These are phyloP conservation scores for Decorospora gaudefroyi DNA, from an alignment of 2,329 filamentous ascomycete species.

Conservation along the genomic window DNA sequence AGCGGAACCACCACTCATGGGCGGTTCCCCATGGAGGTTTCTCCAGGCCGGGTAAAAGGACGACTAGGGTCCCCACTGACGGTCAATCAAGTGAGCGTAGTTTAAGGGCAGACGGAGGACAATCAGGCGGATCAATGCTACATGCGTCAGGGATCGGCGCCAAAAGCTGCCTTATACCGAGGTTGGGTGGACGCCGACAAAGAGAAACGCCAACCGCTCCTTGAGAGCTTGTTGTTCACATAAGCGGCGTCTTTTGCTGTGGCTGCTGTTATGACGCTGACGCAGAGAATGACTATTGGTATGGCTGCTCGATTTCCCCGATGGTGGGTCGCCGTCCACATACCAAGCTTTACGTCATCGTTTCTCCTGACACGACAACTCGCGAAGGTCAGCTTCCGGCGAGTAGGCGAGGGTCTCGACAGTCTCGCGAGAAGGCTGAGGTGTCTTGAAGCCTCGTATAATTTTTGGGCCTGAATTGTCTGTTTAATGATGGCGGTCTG, in stretches of 20 bases:
- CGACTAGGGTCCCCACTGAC: slow-evolving; percentile 29
- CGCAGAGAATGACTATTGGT: slow-evolving; percentile 23
- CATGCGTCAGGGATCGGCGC: slow-evolving; percentile 36
- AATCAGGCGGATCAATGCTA: slow-evolving; percentile 28
- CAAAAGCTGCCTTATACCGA: slow-evolving; percentile 32
- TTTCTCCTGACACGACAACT: slow-evolving; percentile 7
- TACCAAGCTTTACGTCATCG: slow-evolving; percentile 29
- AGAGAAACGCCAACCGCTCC: slow-evolving; percentile 29
- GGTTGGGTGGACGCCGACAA: slow-evolving; percentile 35
- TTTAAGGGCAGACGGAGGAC: slow-evolving; percentile 27
- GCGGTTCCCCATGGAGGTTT: slow-evolving; percentile 35
- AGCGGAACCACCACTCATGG: slow-evolving; percentile 38
- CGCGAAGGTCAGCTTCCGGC: slow-evolving; percentile 1
- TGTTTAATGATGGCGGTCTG: slow-evolving; percentile 6
- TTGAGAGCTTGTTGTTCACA: slow-evolving; percentile 17
- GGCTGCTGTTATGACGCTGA: too few species aligned
- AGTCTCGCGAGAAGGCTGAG: neutral
- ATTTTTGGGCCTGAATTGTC: slow-evolving; percentile 4
- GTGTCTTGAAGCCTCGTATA: slow-evolving; percentile 2
- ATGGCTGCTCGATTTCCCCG: slow-evolving; percentile 12
- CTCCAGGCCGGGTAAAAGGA: slow-evolving; percentile 45
- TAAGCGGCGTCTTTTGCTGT: slow-evolving; percentile 14
- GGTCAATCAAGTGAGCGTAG: slow-evolving; percentile 28
- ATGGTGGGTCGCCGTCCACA: slow-evolving; percentile 15
- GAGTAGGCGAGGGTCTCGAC: too few species aligned